phyloP scores from a whole-genome alignment of 2,329 filamentous ascomycete species.

The Clonostachys rhizophaga region DNA sequence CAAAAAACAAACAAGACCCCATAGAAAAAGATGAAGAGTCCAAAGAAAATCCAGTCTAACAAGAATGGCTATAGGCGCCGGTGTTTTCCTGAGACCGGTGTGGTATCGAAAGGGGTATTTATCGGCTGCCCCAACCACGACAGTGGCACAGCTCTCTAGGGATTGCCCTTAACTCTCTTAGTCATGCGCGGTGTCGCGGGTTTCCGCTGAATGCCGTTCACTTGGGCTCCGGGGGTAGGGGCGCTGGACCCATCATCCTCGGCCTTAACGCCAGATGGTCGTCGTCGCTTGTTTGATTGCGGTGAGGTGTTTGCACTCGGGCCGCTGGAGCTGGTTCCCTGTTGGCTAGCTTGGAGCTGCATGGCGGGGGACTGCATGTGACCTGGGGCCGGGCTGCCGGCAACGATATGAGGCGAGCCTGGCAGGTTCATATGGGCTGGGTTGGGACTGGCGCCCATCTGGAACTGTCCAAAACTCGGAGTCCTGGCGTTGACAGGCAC shows the following conservation, averaged over 20 bases:
- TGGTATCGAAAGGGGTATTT: no score
- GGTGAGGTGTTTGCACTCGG: slow-evolving; percentile 65
- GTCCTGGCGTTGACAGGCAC: slow-evolving; percentile 46
- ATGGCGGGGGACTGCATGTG: slow-evolving; percentile 62
- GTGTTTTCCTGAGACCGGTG: no score
- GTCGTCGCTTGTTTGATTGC: slow-evolving; percentile 53
- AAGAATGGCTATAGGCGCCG: no score
- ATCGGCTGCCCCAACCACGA: no score
- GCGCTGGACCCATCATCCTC: slow-evolving; percentile 49
- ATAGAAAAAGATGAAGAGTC: slow-evolving; percentile 2
- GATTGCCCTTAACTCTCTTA: slow-evolving; percentile 48
- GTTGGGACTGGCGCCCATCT: slow-evolving; percentile 55
- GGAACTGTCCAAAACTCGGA: slow-evolving; percentile 52
- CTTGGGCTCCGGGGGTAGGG: slow-evolving; percentile 42
- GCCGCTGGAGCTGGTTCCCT: slow-evolving; percentile 61
- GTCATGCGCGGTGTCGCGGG: slow-evolving; percentile 51
- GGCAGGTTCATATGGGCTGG: slow-evolving; percentile 56
- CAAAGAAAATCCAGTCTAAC: no score
- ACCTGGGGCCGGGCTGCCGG: slow-evolving; percentile 56
- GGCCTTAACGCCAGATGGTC: slow-evolving; percentile 51
- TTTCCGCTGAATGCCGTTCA: slow-evolving; percentile 48
- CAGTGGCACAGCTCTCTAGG: no score
- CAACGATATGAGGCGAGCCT: slow-evolving; percentile 51
- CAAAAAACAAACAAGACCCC: slow-evolving; percentile 2
- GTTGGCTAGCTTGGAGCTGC: slow-evolving; percentile 64